These are phyloP conservation scores for Amanita thiersii DNA, from an alignment of 768 basidiomycete genomes.

Conservation along the genomic window DNA sequence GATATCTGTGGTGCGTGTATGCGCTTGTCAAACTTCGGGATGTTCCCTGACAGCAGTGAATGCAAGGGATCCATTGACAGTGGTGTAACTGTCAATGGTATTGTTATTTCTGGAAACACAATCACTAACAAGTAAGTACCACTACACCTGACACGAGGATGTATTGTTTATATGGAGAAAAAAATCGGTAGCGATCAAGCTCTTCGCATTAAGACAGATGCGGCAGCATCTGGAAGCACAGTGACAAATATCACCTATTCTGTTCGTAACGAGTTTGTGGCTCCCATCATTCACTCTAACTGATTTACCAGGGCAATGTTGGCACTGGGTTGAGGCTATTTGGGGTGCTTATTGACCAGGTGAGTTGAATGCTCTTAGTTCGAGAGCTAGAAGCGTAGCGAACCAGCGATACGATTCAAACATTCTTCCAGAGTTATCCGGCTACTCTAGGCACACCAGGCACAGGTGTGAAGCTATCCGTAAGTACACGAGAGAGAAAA, in stretches of 20 bases:
- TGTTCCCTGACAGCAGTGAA: neutral
- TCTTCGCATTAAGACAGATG: slow-evolving; percentile 54
- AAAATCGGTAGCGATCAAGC: slow-evolving; percentile 33
- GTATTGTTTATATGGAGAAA: neutral
- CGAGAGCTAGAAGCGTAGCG: neutral
- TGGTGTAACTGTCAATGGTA: slow-evolving; percentile 32
- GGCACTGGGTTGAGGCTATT: slow-evolving; percentile 38
- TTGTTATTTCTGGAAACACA: slow-evolving; percentile 43
- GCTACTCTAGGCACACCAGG: slow-evolving; percentile 43
- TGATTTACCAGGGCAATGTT: slow-evolving; percentile 37
- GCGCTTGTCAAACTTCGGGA: slow-evolving; percentile 13
- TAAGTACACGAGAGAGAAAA: too few relatives aligned
- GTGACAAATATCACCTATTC: slow-evolving; percentile 44
- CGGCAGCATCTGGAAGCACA: slow-evolving; percentile 32
- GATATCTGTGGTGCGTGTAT: slow-evolving; percentile 47
- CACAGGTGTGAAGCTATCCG: slow-evolving; percentile 49
- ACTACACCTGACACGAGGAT: neutral
- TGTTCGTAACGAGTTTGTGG: slow-evolving; percentile 16
- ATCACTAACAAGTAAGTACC: slow-evolving; percentile 42
- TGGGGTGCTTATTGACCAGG: slow-evolving; percentile 57
- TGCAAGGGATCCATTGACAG: slow-evolving; percentile 48
- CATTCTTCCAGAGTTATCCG: slow-evolving; percentile 43
- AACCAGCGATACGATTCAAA: neutral
- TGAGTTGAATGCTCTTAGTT: slow-evolving; percentile 13
- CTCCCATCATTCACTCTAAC: neutral